Percentiles rank a stretch among this genome's conserved stretches.
These are phyloP conservation scores for Suillus lakei DNA, from an alignment of 768 basidiomycete species.

Conservation along the genomic window DNA sequence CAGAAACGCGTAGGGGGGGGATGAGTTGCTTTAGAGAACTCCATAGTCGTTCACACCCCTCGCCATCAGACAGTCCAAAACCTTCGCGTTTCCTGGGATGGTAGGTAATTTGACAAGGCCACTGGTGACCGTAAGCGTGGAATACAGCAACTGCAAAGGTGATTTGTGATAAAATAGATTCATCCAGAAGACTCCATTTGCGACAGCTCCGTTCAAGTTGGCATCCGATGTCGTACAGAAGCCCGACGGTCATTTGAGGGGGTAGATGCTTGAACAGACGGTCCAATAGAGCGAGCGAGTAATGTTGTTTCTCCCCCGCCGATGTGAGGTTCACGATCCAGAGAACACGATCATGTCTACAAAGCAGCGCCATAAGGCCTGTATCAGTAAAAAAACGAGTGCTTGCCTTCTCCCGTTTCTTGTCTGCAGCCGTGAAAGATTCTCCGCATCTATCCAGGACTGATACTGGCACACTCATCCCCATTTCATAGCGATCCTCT, in stretches of 20 bases:
- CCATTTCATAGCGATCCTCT: constrained; percentile 21
- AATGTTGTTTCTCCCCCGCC: constrained; percentile 22
- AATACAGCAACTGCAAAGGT: constrained; percentile 35
- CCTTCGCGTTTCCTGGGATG: constrained; percentile 37
- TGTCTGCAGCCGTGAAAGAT: constrained; percentile 28
- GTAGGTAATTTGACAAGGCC: constrained; percentile 38
- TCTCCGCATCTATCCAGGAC: constrained; percentile 38
- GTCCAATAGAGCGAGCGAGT: constrained; percentile 21
- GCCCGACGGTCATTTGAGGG: too few relatives aligned
- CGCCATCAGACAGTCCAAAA: constrained; percentile 15
- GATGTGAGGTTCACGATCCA: constrained; percentile 22
- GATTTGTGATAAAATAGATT: constrained; percentile 13
- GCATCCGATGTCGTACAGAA: constrained; percentile 13
- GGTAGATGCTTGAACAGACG: constrained; percentile 7
- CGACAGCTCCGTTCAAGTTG: constrained; percentile 10
- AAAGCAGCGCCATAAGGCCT: constrained; percentile 21
- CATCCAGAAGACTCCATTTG: constrained; percentile 12
- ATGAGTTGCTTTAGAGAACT: constrained; percentile 26
- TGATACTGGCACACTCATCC: constrained; percentile 31
- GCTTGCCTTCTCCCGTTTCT: constrained; percentile 24
- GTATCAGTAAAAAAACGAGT: constrained; percentile 20
- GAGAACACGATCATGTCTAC: constrained; percentile 22
- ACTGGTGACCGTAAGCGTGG: constrained; percentile 40
- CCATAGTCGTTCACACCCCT: constrained; percentile 43
- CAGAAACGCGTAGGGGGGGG: constrained; percentile 19